These are phyloP conservation scores for Stropharia rugosoannulata DNA, from an alignment of 768 basidiomycete genomes.

Conservation along the genomic window DNA sequence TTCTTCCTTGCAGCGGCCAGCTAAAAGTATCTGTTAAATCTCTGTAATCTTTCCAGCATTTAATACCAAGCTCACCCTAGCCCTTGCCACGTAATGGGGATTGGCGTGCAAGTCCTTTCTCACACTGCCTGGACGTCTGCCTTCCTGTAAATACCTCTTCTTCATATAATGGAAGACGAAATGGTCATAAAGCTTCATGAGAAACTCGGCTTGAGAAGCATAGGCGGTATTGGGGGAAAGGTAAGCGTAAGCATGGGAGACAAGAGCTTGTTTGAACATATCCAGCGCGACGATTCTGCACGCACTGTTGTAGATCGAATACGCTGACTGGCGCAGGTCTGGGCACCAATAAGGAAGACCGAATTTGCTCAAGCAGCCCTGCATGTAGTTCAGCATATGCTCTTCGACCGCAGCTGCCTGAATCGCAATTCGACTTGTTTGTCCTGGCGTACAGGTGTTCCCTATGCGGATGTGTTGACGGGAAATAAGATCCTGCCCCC, in stretches of 20 bases:
- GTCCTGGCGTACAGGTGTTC: too few relatives aligned
- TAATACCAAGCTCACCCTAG: neutral
- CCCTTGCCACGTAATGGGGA: neutral
- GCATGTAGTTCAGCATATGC: too few relatives aligned
- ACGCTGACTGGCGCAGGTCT: conserved; percentile 10
- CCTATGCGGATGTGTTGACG: too few relatives aligned
- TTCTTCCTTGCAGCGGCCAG: conserved; percentile 1
- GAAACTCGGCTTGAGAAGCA: neutral
- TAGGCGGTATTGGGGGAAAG: neutral
- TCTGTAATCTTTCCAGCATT: neutral
- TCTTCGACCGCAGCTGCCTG: too few relatives aligned
- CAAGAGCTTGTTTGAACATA: conserved; percentile 7
- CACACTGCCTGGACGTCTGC: conserved; percentile 4
- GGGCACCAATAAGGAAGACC: neutral
- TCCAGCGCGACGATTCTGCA: conserved; percentile 11
- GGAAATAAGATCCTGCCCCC: too few relatives aligned
- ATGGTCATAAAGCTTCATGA: conserved; percentile 7
- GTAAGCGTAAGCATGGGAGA: neutral
- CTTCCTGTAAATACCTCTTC: neutral
- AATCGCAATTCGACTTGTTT: too few relatives aligned
- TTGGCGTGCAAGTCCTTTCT: neutral
- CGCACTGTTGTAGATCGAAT: conserved; percentile 14
- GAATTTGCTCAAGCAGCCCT: neutral
- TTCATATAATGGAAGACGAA: conserved; percentile 4
- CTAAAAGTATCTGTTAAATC: neutral